These are phyloP conservation scores for Epicoccum nigrum DNA, from an alignment of 2,329 filamentous ascomycete species.

Conservation along the genomic window DNA sequence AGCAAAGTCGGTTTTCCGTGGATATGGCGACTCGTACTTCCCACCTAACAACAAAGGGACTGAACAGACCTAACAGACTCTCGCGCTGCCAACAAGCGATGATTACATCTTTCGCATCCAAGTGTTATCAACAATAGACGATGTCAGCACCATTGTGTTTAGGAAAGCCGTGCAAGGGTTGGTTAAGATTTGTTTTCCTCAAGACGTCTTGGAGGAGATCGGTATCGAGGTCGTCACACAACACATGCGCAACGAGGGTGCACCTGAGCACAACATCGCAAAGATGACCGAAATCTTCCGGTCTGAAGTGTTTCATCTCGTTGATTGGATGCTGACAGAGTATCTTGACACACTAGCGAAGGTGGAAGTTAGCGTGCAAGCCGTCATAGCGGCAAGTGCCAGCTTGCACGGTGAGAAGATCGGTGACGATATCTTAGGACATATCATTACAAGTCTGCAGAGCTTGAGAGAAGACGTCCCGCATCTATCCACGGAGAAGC, in stretches of 20 bases:
- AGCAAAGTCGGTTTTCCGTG: conserved; percentile 2
- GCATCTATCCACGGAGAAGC: conserved; percentile 1
- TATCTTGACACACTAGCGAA: conserved; percentile 25
- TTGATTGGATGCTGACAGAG: conserved; percentile 27
- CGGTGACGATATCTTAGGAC: conserved; percentile 5
- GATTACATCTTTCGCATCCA: conserved; percentile 35
- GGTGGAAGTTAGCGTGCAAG: conserved; percentile 18
- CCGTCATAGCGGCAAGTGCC: conserved; percentile 15
- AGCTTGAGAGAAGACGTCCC: neutral
- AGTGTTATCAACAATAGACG: conserved; percentile 21
- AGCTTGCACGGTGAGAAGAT: conserved; percentile 15
- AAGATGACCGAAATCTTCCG: conserved; percentile 24
- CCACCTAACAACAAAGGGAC: neutral
- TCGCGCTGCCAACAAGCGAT: conserved; percentile 17
- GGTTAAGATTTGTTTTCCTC: conserved; percentile 36
- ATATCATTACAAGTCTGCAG: neutral
- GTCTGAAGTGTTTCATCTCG: conserved; percentile 26
- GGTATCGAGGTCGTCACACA: conserved; percentile 24
- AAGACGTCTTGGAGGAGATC: conserved; percentile 29
- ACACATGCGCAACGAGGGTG: conserved; percentile 31
- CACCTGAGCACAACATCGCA: conserved; percentile 20
- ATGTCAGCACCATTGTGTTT: conserved; percentile 27
- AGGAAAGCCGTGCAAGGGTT: conserved; percentile 34
- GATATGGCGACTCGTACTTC: conserved; percentile 4
- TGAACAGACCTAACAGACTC: too few species aligned